Percentiles rank a stretch among this genome's conserved stretches.
Evolutionary conservation across 371 early-diverging fungal species (phyloP).

Genomic region (Apophysomyces variabilis): DNA sequence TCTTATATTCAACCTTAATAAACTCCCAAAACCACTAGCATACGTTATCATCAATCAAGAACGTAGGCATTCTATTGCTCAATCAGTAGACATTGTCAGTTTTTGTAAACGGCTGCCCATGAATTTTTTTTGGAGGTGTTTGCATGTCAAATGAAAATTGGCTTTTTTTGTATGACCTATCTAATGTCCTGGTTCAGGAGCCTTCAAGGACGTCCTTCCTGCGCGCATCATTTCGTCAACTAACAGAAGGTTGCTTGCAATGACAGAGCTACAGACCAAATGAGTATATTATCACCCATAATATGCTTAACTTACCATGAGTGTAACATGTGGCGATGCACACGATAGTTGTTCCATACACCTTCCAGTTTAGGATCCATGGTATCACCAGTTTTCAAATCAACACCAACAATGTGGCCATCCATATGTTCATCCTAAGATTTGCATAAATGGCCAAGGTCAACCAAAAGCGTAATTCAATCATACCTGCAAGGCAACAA

Average conservation of each 20-base stretch:
- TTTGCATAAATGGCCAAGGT: neutral
- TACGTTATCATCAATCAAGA: too few species aligned
- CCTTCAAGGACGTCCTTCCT: slow-evolving; percentile 77
- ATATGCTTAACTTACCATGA: slow-evolving; percentile 66
- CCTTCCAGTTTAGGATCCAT: slow-evolving; percentile 94
- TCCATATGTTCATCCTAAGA: slow-evolving; percentile 85
- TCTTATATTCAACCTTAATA: too few species aligned
- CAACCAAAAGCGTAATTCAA: neutral
- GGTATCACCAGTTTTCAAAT: slow-evolving; percentile 94
- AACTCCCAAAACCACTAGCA: too few species aligned
- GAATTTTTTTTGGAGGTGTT: neutral
- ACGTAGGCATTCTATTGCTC: too few species aligned
- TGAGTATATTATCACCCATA: slow-evolving; percentile 11
- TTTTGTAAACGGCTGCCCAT: too few species aligned
- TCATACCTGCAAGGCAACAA: slow-evolving; percentile 83
- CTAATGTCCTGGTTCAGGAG: slow-evolving; percentile 50
- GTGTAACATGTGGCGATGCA: slow-evolving; percentile 95
- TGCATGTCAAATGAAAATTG: neutral
- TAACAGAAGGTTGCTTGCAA: slow-evolving; percentile 97
- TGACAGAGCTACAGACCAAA: slow-evolving; percentile 72
- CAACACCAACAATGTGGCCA: slow-evolving; percentile 93
- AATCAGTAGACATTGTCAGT: too few species aligned
- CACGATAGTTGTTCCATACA: slow-evolving; percentile 98
- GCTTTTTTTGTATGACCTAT: neutral
- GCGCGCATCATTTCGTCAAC: slow-evolving; percentile 99